Evolutionary conservation across 2,329 filamentous ascomycete genomes (phyloP), one percentile per base, ranked within the genome.

Genomic region (Bertia moriformis): DNA sequence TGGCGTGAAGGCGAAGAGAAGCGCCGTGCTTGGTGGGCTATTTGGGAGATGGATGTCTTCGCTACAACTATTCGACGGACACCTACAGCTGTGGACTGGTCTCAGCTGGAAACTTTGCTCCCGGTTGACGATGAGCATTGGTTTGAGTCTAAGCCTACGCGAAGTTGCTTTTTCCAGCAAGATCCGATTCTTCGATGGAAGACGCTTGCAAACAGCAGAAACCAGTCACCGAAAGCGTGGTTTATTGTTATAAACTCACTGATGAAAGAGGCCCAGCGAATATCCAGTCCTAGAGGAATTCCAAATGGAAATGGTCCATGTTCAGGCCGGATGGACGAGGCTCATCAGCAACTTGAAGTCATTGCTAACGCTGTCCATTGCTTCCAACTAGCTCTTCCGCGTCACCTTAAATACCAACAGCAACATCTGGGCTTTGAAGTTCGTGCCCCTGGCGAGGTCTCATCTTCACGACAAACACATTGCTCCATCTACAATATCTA

Each of bases 1-100:
- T 56, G 53, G 50, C 40, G 42, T 13, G 38, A 46, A 1, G 43
- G 52, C 3, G 59, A 62, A 45, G 59, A 61, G 43, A 50, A 55
- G 36, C 51, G 59, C 1, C 51, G 59, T 3, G 52, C 53, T 1
- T 62, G 54, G 52, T 62, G 58, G 59, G 53, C 57, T 0, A 51
- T 61, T n/a, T 62, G 56, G 57, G 59, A 62, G 40, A 59, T 63
- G 53, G 60, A 63, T 40, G 53, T 59, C 5, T 63, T 60, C 41
- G 57, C 58, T 2, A 57, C 51, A 38, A 56, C 56, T n/a, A 56
- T 63, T 20, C 51, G 57, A 5, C 51, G 57, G 3, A 49, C 50
- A 14, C 59, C 59, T 2, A 52, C 53, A 1, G 58, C 53, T 0
- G 51, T 62, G 4, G 49, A 59, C 43, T 57, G 52, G 50, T 43